Conservation (phyloP, 345 rosid species). For the Gossypium rotundifolium region DNA sequence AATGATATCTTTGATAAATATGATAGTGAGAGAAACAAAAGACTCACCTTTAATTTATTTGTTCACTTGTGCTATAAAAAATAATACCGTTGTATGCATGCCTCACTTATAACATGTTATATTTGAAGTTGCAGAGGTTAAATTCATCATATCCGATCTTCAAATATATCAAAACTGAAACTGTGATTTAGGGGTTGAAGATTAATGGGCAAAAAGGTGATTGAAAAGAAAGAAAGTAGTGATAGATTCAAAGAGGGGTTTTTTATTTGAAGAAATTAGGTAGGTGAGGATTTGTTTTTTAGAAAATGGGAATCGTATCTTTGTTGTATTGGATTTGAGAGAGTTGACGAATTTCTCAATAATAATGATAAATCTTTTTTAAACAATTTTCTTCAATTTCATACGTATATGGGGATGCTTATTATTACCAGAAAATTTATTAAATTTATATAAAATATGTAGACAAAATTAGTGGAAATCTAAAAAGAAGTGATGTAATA, state of each 20-base stretch:
- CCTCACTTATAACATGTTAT: not conserved
- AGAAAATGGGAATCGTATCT: constrained; percentile 22
- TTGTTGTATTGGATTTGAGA: constrained; percentile 10
- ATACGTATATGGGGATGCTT: too few relatives aligned
- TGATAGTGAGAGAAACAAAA: not conserved
- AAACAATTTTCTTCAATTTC: not conserved
- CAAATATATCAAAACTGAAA: not conserved
- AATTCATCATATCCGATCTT: not conserved
- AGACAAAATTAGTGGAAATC: too few relatives aligned
- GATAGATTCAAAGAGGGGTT: not conserved
- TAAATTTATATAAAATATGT: too few relatives aligned
- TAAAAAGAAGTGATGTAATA: too few relatives aligned
- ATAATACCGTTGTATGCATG: not conserved
- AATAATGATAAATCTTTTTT: not conserved
- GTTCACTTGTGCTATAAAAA: not conserved
- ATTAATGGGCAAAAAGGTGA: not conserved
- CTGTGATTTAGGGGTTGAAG: not conserved
- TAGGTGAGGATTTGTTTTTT: too few relatives aligned
- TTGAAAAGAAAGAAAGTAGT: not conserved
- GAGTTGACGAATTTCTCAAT: constrained; percentile 10
- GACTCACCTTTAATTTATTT: not conserved
- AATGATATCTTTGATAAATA: not conserved
- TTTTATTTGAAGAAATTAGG: too few relatives aligned
- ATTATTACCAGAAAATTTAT: too few relatives aligned
- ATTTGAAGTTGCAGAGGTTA: not conserved